Evolutionary conservation across 345 rosid genomes (phyloP).

Genomic region (Syzygium aromaticum): DNA sequence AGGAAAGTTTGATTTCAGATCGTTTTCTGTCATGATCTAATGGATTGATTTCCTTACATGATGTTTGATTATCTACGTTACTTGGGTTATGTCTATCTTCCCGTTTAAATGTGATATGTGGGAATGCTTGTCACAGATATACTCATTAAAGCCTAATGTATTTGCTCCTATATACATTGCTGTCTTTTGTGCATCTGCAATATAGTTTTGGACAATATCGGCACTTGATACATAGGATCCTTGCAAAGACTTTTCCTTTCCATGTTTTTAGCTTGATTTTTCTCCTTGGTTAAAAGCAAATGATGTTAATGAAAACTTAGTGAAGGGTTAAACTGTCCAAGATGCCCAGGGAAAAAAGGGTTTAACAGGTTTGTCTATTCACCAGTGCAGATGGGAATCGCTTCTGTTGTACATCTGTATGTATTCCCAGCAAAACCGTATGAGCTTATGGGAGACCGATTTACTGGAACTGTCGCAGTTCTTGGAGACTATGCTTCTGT

Average conservation of each 20-base stretch:
- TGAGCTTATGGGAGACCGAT: conserved; percentile 78
- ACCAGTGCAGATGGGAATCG: conserved; percentile 97
- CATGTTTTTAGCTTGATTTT: background rate
- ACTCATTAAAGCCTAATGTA: background rate
- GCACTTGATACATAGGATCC: background rate
- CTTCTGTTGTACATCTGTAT: conserved; percentile 88
- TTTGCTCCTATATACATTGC: background rate
- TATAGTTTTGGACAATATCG: background rate
- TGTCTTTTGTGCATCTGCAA: background rate
- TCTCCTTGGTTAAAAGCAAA: background rate
- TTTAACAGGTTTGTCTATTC: conserved; percentile 34
- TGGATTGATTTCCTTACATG: background rate
- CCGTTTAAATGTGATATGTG: background rate
- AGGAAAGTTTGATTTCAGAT: background rate
- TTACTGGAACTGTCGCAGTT: conserved; percentile 70
- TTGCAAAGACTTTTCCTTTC: background rate
- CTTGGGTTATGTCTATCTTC: background rate
- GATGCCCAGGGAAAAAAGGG: background rate
- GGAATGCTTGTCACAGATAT: background rate
- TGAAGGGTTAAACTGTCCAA: background rate
- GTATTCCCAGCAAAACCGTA: conserved; percentile 95
- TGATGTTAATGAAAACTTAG: background rate
- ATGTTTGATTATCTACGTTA: background rate
- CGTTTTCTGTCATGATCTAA: background rate
- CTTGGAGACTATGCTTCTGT: conserved; percentile 96